phyloP scores from a whole-genome alignment of 345 rosid genomes.

The Murraya paniculata region DNA sequence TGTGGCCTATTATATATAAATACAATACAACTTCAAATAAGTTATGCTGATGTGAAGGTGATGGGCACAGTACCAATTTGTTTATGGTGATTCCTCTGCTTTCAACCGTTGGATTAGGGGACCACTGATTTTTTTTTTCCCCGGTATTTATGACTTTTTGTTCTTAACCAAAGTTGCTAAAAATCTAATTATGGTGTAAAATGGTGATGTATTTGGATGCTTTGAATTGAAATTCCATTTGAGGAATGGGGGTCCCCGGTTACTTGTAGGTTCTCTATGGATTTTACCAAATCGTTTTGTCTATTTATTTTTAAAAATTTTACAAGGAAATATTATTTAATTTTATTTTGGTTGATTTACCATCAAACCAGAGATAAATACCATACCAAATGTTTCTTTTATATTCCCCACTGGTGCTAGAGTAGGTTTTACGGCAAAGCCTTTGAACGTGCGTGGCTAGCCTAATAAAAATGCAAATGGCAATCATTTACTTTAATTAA shows the following conservation, averaged over 20 bases:
- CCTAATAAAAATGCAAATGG: too few relatives aligned
- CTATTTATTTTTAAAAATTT: background rate
- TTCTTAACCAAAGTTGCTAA: conserved; percentile 20
- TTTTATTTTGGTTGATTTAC: too few relatives aligned
- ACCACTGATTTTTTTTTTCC: conserved; percentile 11
- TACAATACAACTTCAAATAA: background rate
- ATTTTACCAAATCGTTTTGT: background rate
- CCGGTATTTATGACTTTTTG: conserved; percentile 21
- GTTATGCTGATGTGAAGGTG: conserved; percentile 16
- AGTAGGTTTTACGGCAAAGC: too few relatives aligned
- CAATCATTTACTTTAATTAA: too few relatives aligned
- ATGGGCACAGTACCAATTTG: conserved; percentile 8
- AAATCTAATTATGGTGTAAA: conserved; percentile 1
- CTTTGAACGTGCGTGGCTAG: too few relatives aligned
- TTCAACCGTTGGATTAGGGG: conserved; percentile 13
- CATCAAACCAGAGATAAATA: too few relatives aligned
- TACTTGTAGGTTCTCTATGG: background rate
- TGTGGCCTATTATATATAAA: background rate
- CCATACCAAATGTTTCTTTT: too few relatives aligned
- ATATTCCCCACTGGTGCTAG: too few relatives aligned
- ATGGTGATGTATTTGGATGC: background rate
- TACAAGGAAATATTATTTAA: background rate
- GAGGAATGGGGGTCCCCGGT: background rate
- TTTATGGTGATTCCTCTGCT: background rate
- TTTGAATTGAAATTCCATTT: background rate